A percentile compares a stretch with the other conserved stretches of the same genome.
These are phyloP conservation scores for Fusarium brachygibbosum DNA, from an alignment of 2,329 filamentous ascomycete species.

Conservation along the genomic window DNA sequence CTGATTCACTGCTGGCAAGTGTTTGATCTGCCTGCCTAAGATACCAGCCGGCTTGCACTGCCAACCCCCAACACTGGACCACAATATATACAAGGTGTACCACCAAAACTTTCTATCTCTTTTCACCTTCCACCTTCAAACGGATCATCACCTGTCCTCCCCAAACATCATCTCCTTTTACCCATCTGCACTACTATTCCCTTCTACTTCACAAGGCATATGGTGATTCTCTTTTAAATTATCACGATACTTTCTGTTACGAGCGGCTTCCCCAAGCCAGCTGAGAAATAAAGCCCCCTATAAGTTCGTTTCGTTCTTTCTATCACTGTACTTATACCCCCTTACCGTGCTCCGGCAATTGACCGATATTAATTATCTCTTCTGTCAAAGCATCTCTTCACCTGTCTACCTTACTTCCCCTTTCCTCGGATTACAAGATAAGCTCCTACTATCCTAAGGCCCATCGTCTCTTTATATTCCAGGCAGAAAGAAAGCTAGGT, in stretches of 20 bases:
- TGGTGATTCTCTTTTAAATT: neutral
- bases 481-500: neutral
- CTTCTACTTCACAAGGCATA: neutral
- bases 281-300: neutral
- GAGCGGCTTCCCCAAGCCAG: neutral
- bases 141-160: neutral
- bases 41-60: neutral
- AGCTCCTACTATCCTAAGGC: neutral
- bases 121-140: neutral
- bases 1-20: neutral
- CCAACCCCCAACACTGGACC: neutral
- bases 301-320: conserved; percentile 1
- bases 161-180: neutral
- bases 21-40: neutral
- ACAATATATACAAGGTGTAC: conserved; percentile 8
- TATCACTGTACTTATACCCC: neutral
- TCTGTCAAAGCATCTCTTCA: neutral
- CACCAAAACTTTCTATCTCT: neutral
- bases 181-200: too few species aligned
- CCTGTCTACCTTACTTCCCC: neutral
- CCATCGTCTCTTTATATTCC: neutral
- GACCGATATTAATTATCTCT: neutral
- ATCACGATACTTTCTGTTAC: neutral
- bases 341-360: neutral
- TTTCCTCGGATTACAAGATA: neutral